Evolutionary conservation across 2,329 filamentous ascomycete genomes (phyloP).

Genomic region (Colletotrichum kahawae): DNA sequence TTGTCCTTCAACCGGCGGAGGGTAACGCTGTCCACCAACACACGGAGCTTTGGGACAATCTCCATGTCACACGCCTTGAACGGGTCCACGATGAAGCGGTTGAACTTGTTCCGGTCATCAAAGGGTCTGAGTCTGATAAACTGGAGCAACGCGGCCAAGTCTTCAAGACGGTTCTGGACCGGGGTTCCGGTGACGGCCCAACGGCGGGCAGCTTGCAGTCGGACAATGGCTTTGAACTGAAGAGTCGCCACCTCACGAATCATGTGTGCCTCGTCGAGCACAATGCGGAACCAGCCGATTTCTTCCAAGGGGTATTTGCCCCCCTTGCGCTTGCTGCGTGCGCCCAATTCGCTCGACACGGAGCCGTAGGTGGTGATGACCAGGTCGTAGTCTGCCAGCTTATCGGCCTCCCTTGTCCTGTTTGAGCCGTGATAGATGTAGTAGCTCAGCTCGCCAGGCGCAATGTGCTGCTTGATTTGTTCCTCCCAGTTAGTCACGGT

Average conservation of each 20-base stretch:
- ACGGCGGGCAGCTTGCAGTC: constrained; percentile 77
- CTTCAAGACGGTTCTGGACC: constrained; percentile 91
- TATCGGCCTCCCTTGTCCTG: constrained; percentile 70
- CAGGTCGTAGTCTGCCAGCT: constrained; percentile 77
- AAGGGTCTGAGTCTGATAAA: constrained; percentile 89
- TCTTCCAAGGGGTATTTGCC: constrained; percentile 71
- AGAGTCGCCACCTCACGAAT: constrained; percentile 85
- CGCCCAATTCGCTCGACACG: constrained; percentile 77
- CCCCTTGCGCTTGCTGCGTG: constrained; percentile 64
- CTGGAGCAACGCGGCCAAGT: constrained; percentile 83
- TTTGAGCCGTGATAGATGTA: constrained; percentile 88
- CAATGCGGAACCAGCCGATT: constrained; percentile 91
- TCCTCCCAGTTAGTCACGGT: constrained; percentile 95
- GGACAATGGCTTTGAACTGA: constrained; percentile 84
- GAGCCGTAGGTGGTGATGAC: constrained; percentile 94
- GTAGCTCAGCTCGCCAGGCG: constrained; percentile 66
- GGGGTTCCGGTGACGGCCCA: constrained; percentile 99
- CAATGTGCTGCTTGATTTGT: constrained; percentile 84
- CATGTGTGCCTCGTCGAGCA: constrained; percentile 92
- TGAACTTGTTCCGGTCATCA: constrained; percentile 77
- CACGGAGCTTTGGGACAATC: constrained; percentile 82
- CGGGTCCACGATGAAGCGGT: constrained; percentile 78
- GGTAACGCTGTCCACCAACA: constrained; percentile 94
- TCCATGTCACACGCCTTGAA: constrained; percentile 88
- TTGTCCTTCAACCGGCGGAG: constrained; percentile 90